Evolutionary conservation across 2,329 filamentous ascomycete genomes (phyloP).

Genomic region (Penicillium fuscoglaucum): DNA sequence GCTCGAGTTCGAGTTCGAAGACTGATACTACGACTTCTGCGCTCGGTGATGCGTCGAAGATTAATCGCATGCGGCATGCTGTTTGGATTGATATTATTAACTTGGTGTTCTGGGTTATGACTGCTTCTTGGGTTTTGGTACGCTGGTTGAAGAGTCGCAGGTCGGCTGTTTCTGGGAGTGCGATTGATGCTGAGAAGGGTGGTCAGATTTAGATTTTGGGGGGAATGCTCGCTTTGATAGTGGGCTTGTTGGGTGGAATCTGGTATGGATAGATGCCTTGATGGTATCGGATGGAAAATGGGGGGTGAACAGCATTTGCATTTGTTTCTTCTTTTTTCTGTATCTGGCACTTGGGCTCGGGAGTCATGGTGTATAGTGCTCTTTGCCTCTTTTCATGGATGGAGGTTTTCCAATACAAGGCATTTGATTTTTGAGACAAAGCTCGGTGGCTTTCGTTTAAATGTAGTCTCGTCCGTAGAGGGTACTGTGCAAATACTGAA

Average conservation of each 20-base stretch:
- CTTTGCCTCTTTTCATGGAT: not conserved
- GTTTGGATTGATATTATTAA: constrained; percentile 80
- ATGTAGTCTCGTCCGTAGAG: not conserved
- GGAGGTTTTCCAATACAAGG: not conserved
- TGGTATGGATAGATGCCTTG: not conserved
- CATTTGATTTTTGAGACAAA: not conserved
- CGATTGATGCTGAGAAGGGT: constrained; percentile 23
- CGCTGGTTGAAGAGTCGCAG: constrained; percentile 36
- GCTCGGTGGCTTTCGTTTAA: not conserved
- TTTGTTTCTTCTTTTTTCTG: not conserved
- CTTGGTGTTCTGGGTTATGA: constrained; percentile 73
- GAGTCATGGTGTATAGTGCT: not conserved
- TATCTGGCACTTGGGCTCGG: not conserved
- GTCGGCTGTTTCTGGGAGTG: constrained; percentile 10
- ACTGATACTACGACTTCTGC: not conserved
- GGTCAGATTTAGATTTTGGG: constrained; percentile 1
- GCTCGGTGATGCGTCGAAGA: constrained; percentile 29
- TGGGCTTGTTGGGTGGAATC: not conserved
- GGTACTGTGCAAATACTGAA: not conserved
- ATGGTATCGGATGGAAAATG: not conserved
- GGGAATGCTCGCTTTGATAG: constrained; percentile 1
- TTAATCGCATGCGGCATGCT: constrained; percentile 78
- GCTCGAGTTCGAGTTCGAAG: not conserved
- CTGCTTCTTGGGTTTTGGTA: constrained; percentile 46
- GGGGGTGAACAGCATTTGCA: not conserved